Conservation (phyloP, 2,329 filamentous ascomycete species). For the Lachnellula occidentalis region DNA sequence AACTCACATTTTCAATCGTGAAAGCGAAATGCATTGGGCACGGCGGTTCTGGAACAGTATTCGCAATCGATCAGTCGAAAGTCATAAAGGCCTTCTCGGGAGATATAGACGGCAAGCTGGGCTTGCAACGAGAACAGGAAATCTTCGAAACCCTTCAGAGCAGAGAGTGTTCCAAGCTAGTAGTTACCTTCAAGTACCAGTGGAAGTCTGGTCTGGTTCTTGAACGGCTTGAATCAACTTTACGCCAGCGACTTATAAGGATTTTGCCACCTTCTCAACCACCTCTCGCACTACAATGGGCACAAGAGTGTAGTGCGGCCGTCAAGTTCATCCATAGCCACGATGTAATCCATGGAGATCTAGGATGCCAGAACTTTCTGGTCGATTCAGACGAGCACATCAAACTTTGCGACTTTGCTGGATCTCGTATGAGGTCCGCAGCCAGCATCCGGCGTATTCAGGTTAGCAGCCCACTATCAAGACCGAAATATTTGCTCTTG, state of each 20-base stretch:
- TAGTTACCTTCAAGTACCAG: not conserved
- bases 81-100: slow-evolving; percentile 2
- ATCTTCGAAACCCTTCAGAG: slow-evolving; percentile 1
- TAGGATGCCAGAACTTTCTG: slow-evolving; percentile 12
- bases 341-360: slow-evolving; percentile 7
- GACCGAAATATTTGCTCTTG: slow-evolving; percentile 8
- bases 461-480: slow-evolving; percentile 1
- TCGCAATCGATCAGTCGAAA: not conserved
- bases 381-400: not conserved
- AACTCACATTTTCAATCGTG: not conserved
- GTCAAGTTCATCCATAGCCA: slow-evolving; percentile 1
- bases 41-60: slow-evolving; percentile 1
- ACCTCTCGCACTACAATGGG: not conserved
- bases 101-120: not conserved
- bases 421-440: slow-evolving; percentile 6
- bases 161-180: not conserved
- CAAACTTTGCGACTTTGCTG: slow-evolving; percentile 12
- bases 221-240: not conserved
- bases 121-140: not conserved
- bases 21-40: not conserved
- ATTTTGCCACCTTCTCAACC: not conserved
- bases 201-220: slow-evolving; percentile 2
- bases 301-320: not conserved
- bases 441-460: slow-evolving; percentile 5
- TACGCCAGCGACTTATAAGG: not conserved